Conservation (phyloP, 1,284 basidiomycete genomes). For the Malassezia globosa region DNA sequence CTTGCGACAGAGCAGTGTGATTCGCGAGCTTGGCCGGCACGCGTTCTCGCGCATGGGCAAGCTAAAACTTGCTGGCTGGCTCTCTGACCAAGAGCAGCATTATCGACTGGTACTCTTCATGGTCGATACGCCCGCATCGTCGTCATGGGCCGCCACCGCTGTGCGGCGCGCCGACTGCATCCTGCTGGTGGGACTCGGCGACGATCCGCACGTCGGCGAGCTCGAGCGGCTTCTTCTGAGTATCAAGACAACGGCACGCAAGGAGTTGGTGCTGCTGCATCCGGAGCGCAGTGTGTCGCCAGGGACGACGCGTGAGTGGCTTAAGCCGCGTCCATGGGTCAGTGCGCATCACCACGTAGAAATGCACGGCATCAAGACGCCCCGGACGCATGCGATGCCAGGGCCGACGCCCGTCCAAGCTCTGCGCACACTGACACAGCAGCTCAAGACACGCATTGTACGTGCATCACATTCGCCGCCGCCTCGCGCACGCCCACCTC, state of each 20-base stretch:
- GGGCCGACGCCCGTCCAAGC: conserved; percentile 82
- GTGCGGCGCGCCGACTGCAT: conserved; percentile 74
- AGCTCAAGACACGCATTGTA: conserved; percentile 75
- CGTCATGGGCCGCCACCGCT: conserved; percentile 43
- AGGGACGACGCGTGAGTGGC: conserved; percentile 89
- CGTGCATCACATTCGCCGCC: conserved; percentile 48
- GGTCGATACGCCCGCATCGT: conserved; percentile 43
- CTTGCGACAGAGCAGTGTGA: conserved; percentile 41
- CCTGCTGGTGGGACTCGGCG: conserved; percentile 72
- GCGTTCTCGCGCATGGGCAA: conserved; percentile 47
- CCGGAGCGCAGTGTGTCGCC: conserved; percentile 77
- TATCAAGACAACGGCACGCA: conserved; percentile 92
- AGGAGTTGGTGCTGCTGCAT: conserved; percentile 88
- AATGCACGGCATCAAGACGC: conserved; percentile 53
- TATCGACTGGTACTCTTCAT: conserved; percentile 44
- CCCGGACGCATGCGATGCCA: conserved; percentile 26
- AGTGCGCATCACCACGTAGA: conserved; percentile 85
- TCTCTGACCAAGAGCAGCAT: conserved; percentile 42
- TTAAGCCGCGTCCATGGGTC: conserved; percentile 91
- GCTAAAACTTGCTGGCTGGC: conserved; percentile 45
- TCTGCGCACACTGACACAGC: conserved; percentile 64
- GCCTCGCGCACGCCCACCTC: conserved; percentile 56
- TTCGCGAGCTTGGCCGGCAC: conserved; percentile 42
- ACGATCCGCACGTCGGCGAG: conserved; percentile 75
- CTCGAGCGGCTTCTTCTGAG: conserved; percentile 75